A percentile compares a stretch with the other conserved stretches of the same genome.
These are phyloP conservation scores for Yarrowia sp. DNA, from an alignment of 805 yeast species.

Conservation along the genomic window DNA sequence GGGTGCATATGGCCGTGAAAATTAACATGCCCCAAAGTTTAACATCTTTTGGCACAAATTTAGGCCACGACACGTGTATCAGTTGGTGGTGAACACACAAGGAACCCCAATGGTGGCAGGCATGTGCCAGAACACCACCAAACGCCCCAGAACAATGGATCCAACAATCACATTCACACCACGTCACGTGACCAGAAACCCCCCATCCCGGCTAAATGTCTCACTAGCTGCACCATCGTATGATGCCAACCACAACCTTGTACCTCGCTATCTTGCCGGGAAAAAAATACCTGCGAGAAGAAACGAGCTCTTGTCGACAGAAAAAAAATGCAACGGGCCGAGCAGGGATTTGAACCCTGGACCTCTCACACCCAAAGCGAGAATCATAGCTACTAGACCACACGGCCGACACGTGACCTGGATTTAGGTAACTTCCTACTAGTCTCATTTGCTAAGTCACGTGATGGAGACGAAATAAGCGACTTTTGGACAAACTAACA, in stretches of 20 bases:
- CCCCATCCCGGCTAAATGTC: slow-evolving; percentile 14
- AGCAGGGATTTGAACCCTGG: slow-evolving; percentile 48
- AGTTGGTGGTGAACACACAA: background rate
- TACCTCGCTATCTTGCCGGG: slow-evolving; percentile 8
- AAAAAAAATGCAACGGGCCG: slow-evolving; percentile 43
- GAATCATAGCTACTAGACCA: slow-evolving; percentile 48
- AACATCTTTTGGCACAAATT: slow-evolving; percentile 1
- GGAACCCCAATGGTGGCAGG: background rate
- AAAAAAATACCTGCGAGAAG: background rate
- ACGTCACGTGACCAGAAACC: background rate
- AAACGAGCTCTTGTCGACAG: no score
- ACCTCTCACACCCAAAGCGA: slow-evolving; percentile 48
- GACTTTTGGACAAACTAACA: background rate
- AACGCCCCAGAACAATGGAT: background rate
- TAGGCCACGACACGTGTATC: slow-evolving; percentile 25
- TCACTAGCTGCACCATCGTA: slow-evolving; percentile 24
- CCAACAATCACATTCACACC: slow-evolving; percentile 5
- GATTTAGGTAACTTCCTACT: no score
- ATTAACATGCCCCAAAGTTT: slow-evolving; percentile 25
- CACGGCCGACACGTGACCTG: slow-evolving; percentile 43
- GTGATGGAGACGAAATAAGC: background rate
- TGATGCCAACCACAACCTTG: slow-evolving; percentile 31
- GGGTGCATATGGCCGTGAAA: slow-evolving; percentile 37
- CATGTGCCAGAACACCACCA: background rate
- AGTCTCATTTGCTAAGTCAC: background rate